These are phyloP conservation scores for Tetragonia tetragonoides DNA, from an alignment of 148 eudicot genomes.

Conservation along the genomic window DNA sequence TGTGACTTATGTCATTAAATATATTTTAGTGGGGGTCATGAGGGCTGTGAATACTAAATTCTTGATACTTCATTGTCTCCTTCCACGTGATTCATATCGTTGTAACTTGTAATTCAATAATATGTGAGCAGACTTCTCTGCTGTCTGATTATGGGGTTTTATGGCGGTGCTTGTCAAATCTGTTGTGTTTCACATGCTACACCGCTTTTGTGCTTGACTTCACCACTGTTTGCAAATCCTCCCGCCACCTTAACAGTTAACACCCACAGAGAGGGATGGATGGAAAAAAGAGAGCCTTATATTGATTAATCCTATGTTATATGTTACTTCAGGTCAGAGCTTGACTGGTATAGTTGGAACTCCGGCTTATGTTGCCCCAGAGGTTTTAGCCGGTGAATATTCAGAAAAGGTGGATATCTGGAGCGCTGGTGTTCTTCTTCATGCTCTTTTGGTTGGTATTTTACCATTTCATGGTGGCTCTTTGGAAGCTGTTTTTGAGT, in stretches of 20 bases:
- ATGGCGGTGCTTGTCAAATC: not conserved
- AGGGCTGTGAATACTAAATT: not conserved
- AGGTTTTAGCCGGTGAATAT: slow-evolving; percentile 47
- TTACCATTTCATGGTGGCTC: slow-evolving; percentile 54
- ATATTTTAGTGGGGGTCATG: not conserved
- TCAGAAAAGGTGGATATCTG: slow-evolving; percentile 58
- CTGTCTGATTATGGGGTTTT: not conserved
- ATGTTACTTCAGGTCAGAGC: slow-evolving; percentile 41
- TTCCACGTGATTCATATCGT: not conserved
- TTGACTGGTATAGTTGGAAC: slow-evolving; percentile 53
- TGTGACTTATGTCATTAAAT: not conserved
- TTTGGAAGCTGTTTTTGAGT: slow-evolving; percentile 43
- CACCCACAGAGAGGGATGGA: not conserved
- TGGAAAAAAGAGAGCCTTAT: not conserved
- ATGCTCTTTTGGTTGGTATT: slow-evolving; percentile 45
- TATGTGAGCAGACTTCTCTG: not conserved
- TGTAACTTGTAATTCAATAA: not conserved
- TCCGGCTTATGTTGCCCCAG: slow-evolving; percentile 65
- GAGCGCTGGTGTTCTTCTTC: slow-evolving; percentile 58
- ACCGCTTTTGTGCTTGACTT: not conserved
- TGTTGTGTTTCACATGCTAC: not conserved
- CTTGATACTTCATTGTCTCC: not conserved
- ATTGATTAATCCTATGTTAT: not conserved
- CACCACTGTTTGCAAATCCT: not conserved
- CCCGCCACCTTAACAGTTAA: not conserved